These are phyloP conservation scores for Melampsora abietis-canadensis DNA, from an alignment of 1,284 basidiomycete genomes.

Conservation along the genomic window DNA sequence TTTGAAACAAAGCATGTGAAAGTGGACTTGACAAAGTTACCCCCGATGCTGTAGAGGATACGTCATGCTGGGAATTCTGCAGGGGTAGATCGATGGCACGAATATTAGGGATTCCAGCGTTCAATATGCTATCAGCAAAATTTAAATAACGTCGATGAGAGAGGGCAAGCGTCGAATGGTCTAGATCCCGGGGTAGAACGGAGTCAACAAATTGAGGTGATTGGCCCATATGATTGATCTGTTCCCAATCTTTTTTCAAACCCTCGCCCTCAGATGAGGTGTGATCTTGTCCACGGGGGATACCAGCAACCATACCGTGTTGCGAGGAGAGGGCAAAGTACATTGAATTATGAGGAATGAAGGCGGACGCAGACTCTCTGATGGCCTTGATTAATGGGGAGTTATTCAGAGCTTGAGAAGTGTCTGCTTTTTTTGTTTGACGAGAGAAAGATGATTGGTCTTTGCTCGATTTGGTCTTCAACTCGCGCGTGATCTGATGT, in stretches of 20 bases:
- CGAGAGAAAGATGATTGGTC: conserved; percentile 8
- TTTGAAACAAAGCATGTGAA: conserved; percentile 55
- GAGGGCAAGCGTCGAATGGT: neutral
- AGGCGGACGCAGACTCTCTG: conserved; percentile 44
- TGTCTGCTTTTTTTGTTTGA: neutral
- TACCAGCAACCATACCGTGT: conserved; percentile 41
- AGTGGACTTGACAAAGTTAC: conserved; percentile 57
- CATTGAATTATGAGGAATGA: conserved; percentile 46
- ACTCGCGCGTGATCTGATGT: conserved; percentile 12
- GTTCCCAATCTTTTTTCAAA: conserved; percentile 14
- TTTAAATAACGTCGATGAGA: neutral
- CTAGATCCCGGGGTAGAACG: neutral
- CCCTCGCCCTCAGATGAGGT: neutral
- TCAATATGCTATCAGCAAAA: conserved; percentile 41
- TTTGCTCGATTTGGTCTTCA: conserved; percentile 6
- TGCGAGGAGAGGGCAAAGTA: conserved; percentile 46
- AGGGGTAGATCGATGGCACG: conserved; percentile 52
- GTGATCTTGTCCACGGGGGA: conserved; percentile 6
- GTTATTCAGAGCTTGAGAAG: conserved; percentile 18
- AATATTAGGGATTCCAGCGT: conserved; percentile 43
- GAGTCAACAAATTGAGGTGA: neutral
- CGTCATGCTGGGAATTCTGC: conserved; percentile 48
- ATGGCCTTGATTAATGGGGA: conserved; percentile 46
- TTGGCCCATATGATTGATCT: neutral
- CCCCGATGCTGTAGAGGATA: conserved; percentile 50